A percentile compares a stretch with the other conserved stretches of the same genome.
These are phyloP conservation scores for Singerocomus inundabilis DNA, from an alignment of 1,284 basidiomycete species.

Conservation along the genomic window DNA sequence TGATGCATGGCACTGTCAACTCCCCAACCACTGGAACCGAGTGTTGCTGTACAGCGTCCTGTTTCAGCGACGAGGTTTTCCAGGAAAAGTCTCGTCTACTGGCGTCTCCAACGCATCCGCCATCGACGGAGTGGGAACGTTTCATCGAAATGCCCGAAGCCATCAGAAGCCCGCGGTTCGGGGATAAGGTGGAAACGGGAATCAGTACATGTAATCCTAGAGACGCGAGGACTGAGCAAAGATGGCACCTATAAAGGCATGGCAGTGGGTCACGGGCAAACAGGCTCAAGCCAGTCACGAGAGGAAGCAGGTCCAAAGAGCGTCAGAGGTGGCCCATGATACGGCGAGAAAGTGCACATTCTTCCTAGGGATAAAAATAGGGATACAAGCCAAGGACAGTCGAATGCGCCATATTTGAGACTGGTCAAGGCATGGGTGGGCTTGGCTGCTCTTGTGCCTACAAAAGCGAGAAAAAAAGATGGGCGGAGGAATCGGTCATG, in stretches of 20 bases:
- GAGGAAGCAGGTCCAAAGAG: background rate
- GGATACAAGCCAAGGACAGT: conserved; percentile 6
- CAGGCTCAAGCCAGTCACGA: background rate
- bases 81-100: background rate
- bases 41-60: background rate
- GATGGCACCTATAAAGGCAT: background rate
- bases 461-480: background rate
- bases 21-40: background rate
- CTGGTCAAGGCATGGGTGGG: background rate
- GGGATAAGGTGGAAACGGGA: conserved; percentile 21
- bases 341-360: background rate
- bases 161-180: conserved; percentile 15
- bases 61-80: conserved; percentile 3
- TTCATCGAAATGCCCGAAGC: conserved; percentile 9
- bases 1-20: too few species aligned
- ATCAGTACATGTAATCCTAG: conserved; percentile 8
- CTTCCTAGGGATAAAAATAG: conserved; percentile 6
- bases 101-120: conserved; percentile 29
- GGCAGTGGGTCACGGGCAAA: conserved; percentile 2
- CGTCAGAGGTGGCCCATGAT: conserved; percentile 1
- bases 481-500: conserved; percentile 5
- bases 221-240: conserved; percentile 1
- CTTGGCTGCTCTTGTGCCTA: background rate
- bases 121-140: conserved; percentile 24
- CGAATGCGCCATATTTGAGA: background rate